These are phyloP conservation scores for Metroxylon sagu DNA, from an alignment of 176 grass and related monocot genomes.

Conservation along the genomic window DNA sequence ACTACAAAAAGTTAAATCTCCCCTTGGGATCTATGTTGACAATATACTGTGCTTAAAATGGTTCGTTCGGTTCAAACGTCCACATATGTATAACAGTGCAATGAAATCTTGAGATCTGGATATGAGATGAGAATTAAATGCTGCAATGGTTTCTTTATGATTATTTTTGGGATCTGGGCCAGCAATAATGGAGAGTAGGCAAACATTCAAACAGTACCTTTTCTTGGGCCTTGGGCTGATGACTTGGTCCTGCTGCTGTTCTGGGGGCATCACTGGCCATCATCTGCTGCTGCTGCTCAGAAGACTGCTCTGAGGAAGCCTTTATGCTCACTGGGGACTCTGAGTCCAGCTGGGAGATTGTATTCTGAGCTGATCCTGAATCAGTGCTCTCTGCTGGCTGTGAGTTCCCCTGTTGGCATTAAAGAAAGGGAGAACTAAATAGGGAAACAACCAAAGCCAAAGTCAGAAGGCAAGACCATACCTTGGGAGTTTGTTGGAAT, in stretches of 20 bases:
- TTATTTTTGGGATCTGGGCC: conserved; percentile 13
- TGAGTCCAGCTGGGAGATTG: conserved; percentile 33
- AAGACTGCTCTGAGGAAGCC: conserved; percentile 18
- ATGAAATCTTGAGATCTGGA: not conserved
- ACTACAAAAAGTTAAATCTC: not conserved
- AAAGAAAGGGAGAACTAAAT: not conserved
- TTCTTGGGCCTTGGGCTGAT: conserved; percentile 21
- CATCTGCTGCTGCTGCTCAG: conserved; percentile 3
- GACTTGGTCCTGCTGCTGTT: conserved; percentile 3
- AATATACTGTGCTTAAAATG: not conserved
- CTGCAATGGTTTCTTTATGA: too few relatives aligned
- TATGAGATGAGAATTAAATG: not conserved
- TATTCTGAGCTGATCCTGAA: conserved; percentile 34
- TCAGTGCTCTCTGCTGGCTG: conserved; percentile 32
- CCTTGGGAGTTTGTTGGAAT: conserved; percentile 12
- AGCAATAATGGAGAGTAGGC: conserved; percentile 5
- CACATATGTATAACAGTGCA: not conserved
- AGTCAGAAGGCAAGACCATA: not conserved
- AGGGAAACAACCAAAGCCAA: not conserved
- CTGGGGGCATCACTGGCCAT: conserved; percentile 6
- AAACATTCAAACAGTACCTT: conserved; percentile 28
- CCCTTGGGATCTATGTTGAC: conserved; percentile 7
- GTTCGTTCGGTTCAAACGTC: not conserved
- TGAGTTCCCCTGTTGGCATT: conserved; percentile 11
- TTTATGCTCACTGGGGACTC: conserved; percentile 35